A percentile compares a stretch with the other conserved stretches of the same genome.
Evolutionary conservation across 2,329 filamentous ascomycete genomes (phyloP).

Genomic region (Fusarium udum): DNA sequence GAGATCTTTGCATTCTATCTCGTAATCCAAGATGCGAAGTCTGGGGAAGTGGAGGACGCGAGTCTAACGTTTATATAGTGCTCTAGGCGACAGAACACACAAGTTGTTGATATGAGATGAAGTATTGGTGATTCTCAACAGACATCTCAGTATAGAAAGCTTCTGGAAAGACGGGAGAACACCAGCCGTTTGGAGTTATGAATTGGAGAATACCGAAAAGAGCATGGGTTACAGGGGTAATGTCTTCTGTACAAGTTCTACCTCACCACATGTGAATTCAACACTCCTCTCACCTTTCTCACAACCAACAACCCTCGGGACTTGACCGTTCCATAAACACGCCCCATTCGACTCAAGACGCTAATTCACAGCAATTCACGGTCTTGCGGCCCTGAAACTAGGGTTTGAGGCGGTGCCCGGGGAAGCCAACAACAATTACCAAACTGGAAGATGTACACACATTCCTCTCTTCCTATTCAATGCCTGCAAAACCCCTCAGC

Average conservation of each 20-base stretch:
- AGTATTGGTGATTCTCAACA: not conserved
- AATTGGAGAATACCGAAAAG: slow-evolving; percentile 2
- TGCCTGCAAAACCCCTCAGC: not conserved
- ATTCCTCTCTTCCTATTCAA: not conserved
- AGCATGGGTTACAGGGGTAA: not conserved
- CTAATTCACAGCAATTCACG: not conserved
- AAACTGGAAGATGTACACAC: not conserved
- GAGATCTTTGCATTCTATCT: slow-evolving; percentile 13
- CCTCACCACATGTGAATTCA: not conserved
- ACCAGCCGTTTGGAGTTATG: not conserved
- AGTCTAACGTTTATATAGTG: not conserved
- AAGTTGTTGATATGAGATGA: not conserved
- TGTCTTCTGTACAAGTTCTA: not conserved
- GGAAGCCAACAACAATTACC: not conserved
- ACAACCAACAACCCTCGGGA: not conserved
- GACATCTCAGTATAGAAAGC: not conserved
- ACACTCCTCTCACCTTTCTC: not conserved
- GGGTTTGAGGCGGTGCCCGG: not conserved
- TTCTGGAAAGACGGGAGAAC: slow-evolving; percentile 18
- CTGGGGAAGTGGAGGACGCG: slow-evolving; percentile 29
- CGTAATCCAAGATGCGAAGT: slow-evolving; percentile 23
- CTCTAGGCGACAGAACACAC: not conserved
- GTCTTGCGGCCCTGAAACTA: not conserved
- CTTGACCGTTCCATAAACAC: not conserved
- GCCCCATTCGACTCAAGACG: not conserved